Evolutionary conservation across 192 early-diverging fungal species (phyloP).

Genomic region (Pecoramyces ruminantium): DNA sequence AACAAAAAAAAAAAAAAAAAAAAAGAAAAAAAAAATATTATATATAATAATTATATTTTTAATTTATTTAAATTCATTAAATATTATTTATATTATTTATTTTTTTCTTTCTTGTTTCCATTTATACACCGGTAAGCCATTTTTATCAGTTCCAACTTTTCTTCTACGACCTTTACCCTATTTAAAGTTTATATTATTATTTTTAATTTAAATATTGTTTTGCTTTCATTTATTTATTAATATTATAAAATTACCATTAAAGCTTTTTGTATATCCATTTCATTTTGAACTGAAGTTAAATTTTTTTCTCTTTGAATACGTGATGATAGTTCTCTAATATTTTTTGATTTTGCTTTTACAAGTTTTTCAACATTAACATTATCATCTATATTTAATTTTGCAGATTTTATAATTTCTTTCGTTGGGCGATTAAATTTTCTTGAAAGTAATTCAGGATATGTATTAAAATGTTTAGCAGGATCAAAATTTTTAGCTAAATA

Average conservation of each 20-base stretch:
- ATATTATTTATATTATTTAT: slow-evolving; percentile 13
- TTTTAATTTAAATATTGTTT: no score
- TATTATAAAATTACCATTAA: slow-evolving; percentile 31
- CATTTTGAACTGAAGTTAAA: slow-evolving; percentile 47
- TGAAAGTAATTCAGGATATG: slow-evolving; percentile 54
- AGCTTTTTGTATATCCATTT: slow-evolving; percentile 60
- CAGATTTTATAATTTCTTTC: slow-evolving; percentile 29
- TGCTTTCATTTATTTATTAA: no score
- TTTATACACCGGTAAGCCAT: slow-evolving; percentile 76
- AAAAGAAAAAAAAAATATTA: no score
- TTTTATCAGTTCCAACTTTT: slow-evolving; percentile 64
- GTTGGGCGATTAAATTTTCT: slow-evolving; percentile 71
- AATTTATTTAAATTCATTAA: no score
- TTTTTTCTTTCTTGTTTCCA: slow-evolving; percentile 82
- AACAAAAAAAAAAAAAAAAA: no score
- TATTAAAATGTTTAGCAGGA: slow-evolving; percentile 65
- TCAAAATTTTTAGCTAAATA: slow-evolving; percentile 52
- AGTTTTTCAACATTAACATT: slow-evolving; percentile 18
- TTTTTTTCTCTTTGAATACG: slow-evolving; percentile 63
- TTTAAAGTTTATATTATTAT: background rate
- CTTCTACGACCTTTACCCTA: slow-evolving; percentile 58
- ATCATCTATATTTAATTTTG: slow-evolving; percentile 13
- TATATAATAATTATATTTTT: no score
- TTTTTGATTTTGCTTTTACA: slow-evolving; percentile 24
- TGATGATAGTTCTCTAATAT: slow-evolving; percentile 47